Percentiles rank a stretch among this genome's conserved stretches.
These are phyloP conservation scores for Syncephalastrum racemosum DNA, from an alignment of 371 early-diverging fungal genomes.

Conservation along the genomic window DNA sequence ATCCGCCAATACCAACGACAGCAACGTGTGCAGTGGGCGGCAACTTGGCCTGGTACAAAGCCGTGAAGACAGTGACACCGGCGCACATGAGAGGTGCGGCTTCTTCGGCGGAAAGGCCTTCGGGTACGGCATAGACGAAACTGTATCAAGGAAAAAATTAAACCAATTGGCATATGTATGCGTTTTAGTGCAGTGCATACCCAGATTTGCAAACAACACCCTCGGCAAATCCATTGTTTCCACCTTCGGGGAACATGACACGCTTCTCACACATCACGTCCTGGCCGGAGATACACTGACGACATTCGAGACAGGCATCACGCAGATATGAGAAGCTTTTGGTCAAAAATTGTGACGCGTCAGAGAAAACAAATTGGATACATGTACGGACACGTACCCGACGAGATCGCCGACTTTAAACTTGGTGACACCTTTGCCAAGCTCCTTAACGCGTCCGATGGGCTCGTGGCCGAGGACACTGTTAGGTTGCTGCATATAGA, in stretches of 20 bases:
- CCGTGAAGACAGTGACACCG: slow-evolving; percentile 62
- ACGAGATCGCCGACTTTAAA: slow-evolving; percentile 53
- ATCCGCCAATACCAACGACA: slow-evolving; percentile 72
- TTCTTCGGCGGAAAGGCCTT: slow-evolving; percentile 37
- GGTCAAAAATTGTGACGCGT: neutral
- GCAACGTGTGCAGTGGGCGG: slow-evolving; percentile 58
- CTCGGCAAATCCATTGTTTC: slow-evolving; percentile 48
- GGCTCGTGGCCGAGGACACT: slow-evolving; percentile 51
- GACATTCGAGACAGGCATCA: slow-evolving; percentile 44
- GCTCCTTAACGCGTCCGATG: slow-evolving; percentile 42
- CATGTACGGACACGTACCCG: slow-evolving; percentile 27
- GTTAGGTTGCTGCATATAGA: slow-evolving; percentile 26
- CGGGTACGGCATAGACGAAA: slow-evolving; percentile 56
- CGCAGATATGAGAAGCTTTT: slow-evolving; percentile 33
- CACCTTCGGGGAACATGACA: slow-evolving; percentile 51
- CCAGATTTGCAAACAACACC: slow-evolving; percentile 46
- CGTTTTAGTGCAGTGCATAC: slow-evolving; percentile 6
- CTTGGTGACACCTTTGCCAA: slow-evolving; percentile 43
- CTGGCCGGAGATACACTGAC: slow-evolving; percentile 41
- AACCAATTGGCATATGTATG: neutral
- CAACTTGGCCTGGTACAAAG: slow-evolving; percentile 45
- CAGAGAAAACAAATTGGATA: neutral
- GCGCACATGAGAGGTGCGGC: slow-evolving; percentile 69
- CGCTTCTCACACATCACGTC: slow-evolving; percentile 45
- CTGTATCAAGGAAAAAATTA: slow-evolving; percentile 9